Percentiles rank a stretch among this genome's conserved stretches.
phyloP scores from a whole-genome alignment of 163 green algal species.

The Chlamydomonas reinhardtii region DNA sequence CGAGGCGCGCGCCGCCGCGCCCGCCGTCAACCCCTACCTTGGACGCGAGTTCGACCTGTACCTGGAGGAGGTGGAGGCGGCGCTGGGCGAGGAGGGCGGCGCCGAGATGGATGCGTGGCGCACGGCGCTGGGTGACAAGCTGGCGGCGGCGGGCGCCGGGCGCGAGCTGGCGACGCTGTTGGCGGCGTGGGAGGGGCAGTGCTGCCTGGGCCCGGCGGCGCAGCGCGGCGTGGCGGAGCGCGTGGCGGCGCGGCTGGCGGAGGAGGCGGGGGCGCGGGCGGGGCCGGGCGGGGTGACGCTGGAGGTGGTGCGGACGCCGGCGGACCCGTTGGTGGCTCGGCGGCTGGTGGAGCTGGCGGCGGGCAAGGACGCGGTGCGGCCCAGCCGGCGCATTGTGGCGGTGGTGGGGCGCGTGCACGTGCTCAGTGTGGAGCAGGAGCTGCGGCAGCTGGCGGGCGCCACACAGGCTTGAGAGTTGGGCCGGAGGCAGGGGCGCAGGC shows the following conservation, averaged over 20 bases:
- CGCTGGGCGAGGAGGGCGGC: constrained; percentile 7
- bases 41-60: constrained; percentile 33
- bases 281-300: background rate
- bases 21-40: constrained; percentile 8
- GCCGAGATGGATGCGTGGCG: constrained; percentile 29
- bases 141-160: constrained; percentile 8
- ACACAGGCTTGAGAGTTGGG: too few relatives aligned
- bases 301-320: constrained; percentile 35
- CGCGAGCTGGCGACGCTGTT: constrained; percentile 33
- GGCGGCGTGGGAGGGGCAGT: constrained; percentile 13
- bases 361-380: constrained; percentile 24
- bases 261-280: background rate
- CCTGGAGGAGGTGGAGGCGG: constrained; percentile 28
- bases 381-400: constrained; percentile 4
- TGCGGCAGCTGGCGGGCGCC: constrained; percentile 5
- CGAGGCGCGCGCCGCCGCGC: background rate
- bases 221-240: constrained; percentile 1
- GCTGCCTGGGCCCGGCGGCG: constrained; percentile 22
- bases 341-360: constrained; percentile 32
- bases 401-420: constrained; percentile 31
- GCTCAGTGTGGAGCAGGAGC: constrained; percentile 32
- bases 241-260: constrained; percentile 12
- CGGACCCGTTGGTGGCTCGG: background rate
- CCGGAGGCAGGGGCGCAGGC: too few relatives aligned
- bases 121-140: constrained; percentile 13